phyloP scores from a whole-genome alignment of 148 eudicot genomes.

The Chenopodium quinoa region DNA sequence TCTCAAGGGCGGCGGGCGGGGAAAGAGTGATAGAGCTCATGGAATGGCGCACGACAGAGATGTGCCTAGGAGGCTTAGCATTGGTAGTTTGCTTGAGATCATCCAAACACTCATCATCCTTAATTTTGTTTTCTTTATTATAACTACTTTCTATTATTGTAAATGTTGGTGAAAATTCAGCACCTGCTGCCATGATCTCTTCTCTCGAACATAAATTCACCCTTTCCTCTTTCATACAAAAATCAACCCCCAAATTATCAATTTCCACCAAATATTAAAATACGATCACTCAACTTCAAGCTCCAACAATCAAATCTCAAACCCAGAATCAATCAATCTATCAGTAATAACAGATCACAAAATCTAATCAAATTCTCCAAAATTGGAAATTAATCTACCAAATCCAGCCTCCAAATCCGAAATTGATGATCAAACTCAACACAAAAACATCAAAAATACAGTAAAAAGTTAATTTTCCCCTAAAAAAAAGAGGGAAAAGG shows the following conservation, averaged over 20 bases:
- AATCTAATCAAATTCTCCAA: conserved; percentile 7
- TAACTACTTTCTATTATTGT: conserved; percentile 43
- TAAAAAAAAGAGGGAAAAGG: not conserved
- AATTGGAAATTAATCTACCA: not conserved
- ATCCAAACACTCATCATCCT: conserved; percentile 40
- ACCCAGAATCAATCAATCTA: conserved; percentile 3
- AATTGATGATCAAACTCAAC: not conserved
- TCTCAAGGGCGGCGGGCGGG: conserved; percentile 27
- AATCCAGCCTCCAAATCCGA: not conserved
- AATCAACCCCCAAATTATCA: not conserved
- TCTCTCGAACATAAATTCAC: conserved; percentile 29
- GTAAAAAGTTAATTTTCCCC: not conserved
- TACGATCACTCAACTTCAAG: not conserved
- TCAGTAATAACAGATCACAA: conserved; percentile 15
- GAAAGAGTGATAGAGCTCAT: conserved; percentile 41
- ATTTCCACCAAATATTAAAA: not conserved
- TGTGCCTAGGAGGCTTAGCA: conserved; percentile 70
- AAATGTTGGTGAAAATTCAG: conserved; percentile 56
- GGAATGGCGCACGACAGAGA: conserved; percentile 57
- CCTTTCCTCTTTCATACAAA: conserved; percentile 7
- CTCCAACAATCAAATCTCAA: conserved; percentile 15
- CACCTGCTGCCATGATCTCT: conserved; percentile 65
- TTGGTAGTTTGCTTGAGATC: conserved; percentile 43
- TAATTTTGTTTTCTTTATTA: conserved; percentile 28
- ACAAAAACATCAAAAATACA: not conserved